Evolutionary conservation across 768 basidiomycete species (phyloP).

Genomic region (Kwoniella pini): DNA sequence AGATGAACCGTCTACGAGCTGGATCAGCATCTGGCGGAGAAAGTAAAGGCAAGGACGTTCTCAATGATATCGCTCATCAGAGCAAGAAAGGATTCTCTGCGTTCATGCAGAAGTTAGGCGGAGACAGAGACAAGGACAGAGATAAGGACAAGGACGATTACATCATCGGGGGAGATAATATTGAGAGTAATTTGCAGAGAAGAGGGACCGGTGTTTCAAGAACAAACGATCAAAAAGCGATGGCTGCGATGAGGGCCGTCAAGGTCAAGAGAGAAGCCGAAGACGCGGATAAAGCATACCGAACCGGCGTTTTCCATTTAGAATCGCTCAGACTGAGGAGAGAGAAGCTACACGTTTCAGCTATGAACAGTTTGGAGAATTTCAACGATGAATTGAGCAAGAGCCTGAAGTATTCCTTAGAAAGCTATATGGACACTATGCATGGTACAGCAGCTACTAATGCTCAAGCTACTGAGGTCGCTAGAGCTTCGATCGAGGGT

Average conservation of each 20-base stretch:
- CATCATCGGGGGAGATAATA: background rate
- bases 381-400: slow-evolving; percentile 73
- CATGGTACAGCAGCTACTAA: slow-evolving; percentile 75
- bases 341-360: slow-evolving; percentile 77
- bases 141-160: slow-evolving; percentile 63
- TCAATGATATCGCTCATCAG: slow-evolving; percentile 85
- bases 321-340: slow-evolving; percentile 81
- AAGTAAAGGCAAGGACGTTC: slow-evolving; percentile 54
- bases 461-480: slow-evolving; percentile 70
- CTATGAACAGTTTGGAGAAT: slow-evolving; percentile 79
- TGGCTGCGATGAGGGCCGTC: slow-evolving; percentile 68
- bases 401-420: slow-evolving; percentile 65
- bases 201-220: slow-evolving; percentile 24
- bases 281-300: slow-evolving; percentile 86
- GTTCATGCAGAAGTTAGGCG: slow-evolving; percentile 74
- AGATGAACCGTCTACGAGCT: slow-evolving; percentile 70
- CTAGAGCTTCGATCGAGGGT: slow-evolving; percentile 63
- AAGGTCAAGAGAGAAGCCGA: slow-evolving; percentile 86
- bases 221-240: slow-evolving; percentile 20
- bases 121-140: slow-evolving; percentile 44
- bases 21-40: slow-evolving; percentile 63
- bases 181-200: slow-evolving; percentile 29
- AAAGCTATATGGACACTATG: slow-evolving; percentile 77
- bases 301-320: slow-evolving; percentile 86
- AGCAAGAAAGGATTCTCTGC: slow-evolving; percentile 86